These are phyloP conservation scores for Rutidosis leptorrhynchoides DNA, from an alignment of 129 eudicot genomes.

Conservation along the genomic window DNA sequence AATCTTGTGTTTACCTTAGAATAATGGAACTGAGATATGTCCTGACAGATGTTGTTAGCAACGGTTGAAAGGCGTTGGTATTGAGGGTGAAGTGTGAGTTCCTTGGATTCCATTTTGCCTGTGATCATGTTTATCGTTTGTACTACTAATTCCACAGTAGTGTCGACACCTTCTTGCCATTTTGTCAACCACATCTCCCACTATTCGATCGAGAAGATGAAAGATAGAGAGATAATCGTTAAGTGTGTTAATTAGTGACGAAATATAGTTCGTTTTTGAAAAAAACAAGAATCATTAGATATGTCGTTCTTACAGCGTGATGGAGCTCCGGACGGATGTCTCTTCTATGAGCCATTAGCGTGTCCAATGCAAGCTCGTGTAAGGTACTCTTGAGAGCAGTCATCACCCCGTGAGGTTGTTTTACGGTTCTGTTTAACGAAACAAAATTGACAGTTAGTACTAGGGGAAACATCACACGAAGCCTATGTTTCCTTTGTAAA, in stretches of 20 bases:
- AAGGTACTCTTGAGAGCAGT: constrained; percentile 50
- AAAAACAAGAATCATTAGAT: background rate
- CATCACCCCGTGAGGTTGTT: constrained; percentile 37
- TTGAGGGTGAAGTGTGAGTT: background rate
- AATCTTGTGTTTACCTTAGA: background rate
- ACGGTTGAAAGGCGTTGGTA: background rate
- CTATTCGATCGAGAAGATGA: constrained; percentile 26
- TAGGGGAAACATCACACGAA: too few species aligned
- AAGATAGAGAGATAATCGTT: background rate
- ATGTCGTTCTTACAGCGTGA: constrained; percentile 47
- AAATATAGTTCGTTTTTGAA: background rate
- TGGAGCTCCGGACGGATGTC: constrained; percentile 54
- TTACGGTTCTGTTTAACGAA: constrained; percentile 31
- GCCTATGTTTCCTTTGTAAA: too few species aligned
- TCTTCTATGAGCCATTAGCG: constrained; percentile 47
- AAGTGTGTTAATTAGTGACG: background rate
- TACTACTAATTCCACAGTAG: background rate
- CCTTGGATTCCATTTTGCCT: background rate
- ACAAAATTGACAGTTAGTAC: background rate
- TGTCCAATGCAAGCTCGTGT: constrained; percentile 62
- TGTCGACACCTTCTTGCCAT: background rate
- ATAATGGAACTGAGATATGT: background rate
- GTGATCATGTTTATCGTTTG: background rate
- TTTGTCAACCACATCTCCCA: constrained; percentile 35
- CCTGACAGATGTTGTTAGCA: background rate